These are phyloP conservation scores for Isoetes engelmannii DNA, from an alignment of 83 land plant genomes.

Conservation along the genomic window DNA sequence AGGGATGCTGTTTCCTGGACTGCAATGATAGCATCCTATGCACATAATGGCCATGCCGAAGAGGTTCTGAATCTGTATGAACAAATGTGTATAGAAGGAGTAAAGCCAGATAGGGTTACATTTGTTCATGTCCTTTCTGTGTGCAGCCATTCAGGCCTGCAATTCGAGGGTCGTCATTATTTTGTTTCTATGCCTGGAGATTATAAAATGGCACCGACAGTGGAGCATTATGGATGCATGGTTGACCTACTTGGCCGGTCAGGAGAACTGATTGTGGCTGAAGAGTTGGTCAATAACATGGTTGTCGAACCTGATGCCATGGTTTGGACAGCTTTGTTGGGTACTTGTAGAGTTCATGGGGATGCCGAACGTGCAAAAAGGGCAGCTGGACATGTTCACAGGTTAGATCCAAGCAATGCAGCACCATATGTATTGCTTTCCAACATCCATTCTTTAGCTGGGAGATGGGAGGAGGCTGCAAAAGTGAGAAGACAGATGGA, in stretches of 20 bases:
- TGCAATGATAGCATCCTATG: neutral
- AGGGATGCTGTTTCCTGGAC: neutral
- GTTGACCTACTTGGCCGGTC: neutral
- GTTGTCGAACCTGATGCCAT: neutral
- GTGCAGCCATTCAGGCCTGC: neutral
- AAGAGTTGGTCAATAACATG: neutral
- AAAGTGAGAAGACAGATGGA: too few species aligned
- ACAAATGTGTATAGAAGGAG: neutral
- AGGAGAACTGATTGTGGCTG: neutral
- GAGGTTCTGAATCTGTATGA: conserved; percentile 1
- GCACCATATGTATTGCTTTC: too few species aligned
- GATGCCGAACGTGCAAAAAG: neutral
- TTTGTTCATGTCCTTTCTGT: neutral
- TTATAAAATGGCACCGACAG: neutral
- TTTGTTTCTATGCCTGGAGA: neutral
- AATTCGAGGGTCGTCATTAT: neutral
- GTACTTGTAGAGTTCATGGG: neutral
- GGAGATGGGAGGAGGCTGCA: too few species aligned
- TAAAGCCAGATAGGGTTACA: neutral
- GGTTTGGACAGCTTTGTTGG: neutral
- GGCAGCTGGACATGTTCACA: too few species aligned
- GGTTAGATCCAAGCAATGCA: too few species aligned
- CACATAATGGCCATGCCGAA: neutral
- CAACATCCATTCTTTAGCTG: too few species aligned
- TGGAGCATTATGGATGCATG: neutral